Conservation (phyloP, 805 yeast genomes). For the Kodamaea hsintzibuensis region DNA sequence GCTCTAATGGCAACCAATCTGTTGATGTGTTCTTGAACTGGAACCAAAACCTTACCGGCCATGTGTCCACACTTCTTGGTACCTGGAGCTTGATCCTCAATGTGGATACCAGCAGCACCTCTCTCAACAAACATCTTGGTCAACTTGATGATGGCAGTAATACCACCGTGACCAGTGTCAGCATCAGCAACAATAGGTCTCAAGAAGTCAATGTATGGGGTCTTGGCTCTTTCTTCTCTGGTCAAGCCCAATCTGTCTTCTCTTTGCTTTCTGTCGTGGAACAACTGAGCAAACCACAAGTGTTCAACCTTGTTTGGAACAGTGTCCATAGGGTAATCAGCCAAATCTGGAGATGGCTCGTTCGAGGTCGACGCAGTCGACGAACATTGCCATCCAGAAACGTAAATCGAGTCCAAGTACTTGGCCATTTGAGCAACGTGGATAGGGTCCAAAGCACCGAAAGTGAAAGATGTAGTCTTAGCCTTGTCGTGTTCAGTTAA, state of each 20-base stretch:
- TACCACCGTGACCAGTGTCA: constrained; percentile 99
- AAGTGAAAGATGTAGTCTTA: constrained; percentile 81
- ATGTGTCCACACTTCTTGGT: constrained; percentile 98
- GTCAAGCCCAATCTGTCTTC: constrained; percentile 72
- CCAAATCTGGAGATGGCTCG: constrained; percentile 97
- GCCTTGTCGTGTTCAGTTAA: constrained; percentile 70
- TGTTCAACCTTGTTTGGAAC: constrained; percentile 98
- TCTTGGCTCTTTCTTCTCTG: constrained; percentile 63
- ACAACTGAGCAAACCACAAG: constrained; percentile 92
- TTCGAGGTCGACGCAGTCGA: constrained; percentile 96
- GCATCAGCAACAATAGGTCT: constrained; percentile 97
- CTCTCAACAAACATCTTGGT: constrained; percentile 95
- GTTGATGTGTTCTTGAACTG: constrained; percentile 96
- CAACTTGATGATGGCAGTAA: constrained; percentile 92
- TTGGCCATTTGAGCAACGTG: constrained; percentile 97
- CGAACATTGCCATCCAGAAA: constrained; percentile 98
- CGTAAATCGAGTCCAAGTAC: constrained; percentile 88
- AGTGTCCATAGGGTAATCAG: constrained; percentile 98
- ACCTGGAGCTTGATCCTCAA: constrained; percentile 99
- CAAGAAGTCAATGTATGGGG: constrained; percentile 79
- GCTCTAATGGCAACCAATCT: constrained; percentile 92
- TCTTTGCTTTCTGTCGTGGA: constrained; percentile 96
- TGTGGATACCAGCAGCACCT: constrained; percentile 98
- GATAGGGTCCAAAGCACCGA: constrained; percentile 95
- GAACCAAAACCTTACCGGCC: constrained; percentile 98